Conservation (phyloP, 2,329 filamentous ascomycete genomes). For the Dactylellina parvicollis region DNA sequence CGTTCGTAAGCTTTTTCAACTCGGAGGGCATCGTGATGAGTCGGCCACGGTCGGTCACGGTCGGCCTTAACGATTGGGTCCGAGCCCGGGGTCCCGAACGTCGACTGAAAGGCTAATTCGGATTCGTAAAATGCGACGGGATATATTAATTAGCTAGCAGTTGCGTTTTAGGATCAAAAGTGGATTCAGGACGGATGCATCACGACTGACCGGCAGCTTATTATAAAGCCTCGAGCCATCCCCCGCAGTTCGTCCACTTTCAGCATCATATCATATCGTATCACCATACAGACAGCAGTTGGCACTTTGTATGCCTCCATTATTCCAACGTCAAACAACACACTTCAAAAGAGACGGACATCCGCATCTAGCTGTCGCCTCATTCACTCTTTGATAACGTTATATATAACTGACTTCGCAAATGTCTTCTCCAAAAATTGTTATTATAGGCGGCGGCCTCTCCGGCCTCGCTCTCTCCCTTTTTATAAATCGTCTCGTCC, state of each 20-base stretch:
- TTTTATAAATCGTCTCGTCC: constrained; percentile 64
- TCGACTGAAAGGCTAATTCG: too few relatives aligned
- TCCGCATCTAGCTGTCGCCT: too few relatives aligned
- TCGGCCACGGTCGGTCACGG: neutral
- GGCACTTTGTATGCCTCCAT: too few relatives aligned
- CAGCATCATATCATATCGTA: too few relatives aligned
- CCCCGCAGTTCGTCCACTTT: too few relatives aligned
- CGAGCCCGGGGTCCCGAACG: neutral
- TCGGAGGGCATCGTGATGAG: neutral
- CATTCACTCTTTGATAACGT: too few relatives aligned
- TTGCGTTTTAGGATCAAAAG: neutral
- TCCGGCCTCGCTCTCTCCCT: constrained; percentile 60
- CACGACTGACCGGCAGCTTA: too few relatives aligned
- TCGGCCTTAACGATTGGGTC: neutral
- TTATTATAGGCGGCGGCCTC: constrained; percentile 38
- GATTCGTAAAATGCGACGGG: neutral
- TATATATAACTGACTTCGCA: too few relatives aligned
- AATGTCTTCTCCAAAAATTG: constrained; percentile 17
- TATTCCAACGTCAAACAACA: too few relatives aligned
- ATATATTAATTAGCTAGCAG: too few relatives aligned
- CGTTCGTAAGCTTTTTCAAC: neutral
- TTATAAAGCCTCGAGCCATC: neutral
- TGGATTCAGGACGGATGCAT: neutral
- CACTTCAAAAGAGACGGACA: too few relatives aligned
- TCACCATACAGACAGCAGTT: too few relatives aligned